Conservation (phyloP, 108 stramenopile species). For the Skeletonema menzelii region DNA sequence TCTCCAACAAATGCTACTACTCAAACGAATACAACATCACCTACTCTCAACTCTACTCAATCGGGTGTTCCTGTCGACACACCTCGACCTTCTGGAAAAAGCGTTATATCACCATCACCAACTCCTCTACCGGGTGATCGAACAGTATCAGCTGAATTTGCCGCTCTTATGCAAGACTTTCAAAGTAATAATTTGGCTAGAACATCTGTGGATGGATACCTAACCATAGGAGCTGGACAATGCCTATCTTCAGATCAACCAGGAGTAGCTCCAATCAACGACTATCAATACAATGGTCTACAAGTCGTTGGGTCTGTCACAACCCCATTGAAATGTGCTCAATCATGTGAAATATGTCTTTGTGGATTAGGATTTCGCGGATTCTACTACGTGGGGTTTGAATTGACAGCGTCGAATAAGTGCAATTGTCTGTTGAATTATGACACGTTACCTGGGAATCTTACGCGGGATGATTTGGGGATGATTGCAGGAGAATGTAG, state of each 20-base stretch:
- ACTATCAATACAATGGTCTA: neutral
- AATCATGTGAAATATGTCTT: neutral
- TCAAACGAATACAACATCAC: too few species aligned
- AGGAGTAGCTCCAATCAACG: neutral
- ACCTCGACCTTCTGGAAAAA: too few species aligned
- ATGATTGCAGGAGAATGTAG: neutral
- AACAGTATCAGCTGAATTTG: too few species aligned
- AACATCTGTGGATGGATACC: neutral
- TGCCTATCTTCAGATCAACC: neutral
- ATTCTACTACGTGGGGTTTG: neutral
- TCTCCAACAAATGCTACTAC: too few species aligned
- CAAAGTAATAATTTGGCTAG: neutral
- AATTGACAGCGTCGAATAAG: neutral
- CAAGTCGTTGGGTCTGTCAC: neutral
- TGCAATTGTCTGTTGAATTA: neutral
- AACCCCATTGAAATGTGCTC: neutral
- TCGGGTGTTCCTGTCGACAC: too few species aligned
- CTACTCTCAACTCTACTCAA: too few species aligned
- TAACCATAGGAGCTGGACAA: neutral
- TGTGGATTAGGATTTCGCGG: neutral
- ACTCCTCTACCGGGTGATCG: too few species aligned
- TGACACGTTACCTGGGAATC: neutral
- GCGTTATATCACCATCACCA: too few species aligned
- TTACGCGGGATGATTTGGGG: neutral
- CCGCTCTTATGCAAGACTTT: neutral